Evolutionary conservation across 2,329 filamentous ascomycete species (phyloP), one percentile per base, ranked within the genome.

Genomic region (Hymenoscyphus scutula): DNA sequence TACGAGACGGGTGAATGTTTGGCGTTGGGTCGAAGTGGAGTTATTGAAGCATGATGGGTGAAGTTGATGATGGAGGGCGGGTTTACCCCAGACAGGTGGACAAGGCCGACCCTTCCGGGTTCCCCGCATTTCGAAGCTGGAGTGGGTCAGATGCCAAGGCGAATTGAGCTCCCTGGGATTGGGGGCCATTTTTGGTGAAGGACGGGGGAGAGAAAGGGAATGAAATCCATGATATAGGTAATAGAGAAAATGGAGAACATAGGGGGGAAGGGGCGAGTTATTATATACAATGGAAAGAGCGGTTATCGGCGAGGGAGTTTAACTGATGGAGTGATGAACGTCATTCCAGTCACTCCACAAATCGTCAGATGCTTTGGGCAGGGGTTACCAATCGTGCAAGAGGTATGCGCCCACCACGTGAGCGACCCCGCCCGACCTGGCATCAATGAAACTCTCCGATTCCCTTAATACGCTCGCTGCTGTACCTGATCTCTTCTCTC

Each of bases 401-500:
- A 29, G 27, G 13, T 25, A 54, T 54, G 51, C 51, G 51, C 25
- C 29, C 23, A 54, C 27, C 53, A 30, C 25, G 53, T 32, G 53
- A 29, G 53, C 17, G 27, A 54, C 41, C 38, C 38, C 53, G 56
- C 60, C 59, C 59, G 53, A 55, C 59, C 55, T 60, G 25, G 32
- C 45, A 23, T 62, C 54, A 58, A 63, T 55, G 62, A 58, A 63
- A 60, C 58, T 48, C 51, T 19, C 25, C 34, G 27, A 30, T 37
- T 54, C 34, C 59, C 38, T 38, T 37, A 56, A 57, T 56, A 53
- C 34, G 19, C 30, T 61, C 34, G 19, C 30, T 61, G 57, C 67
- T 64, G 65, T 69, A 69, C 66, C 66, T 70, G 66, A 67, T 65
- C 63, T 60, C 65, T 55, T 27, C 56, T 58, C 56, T 59, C 57